A percentile compares a stretch with the other conserved stretches of the same genome.
Evolutionary conservation across 257 asterid genomes (phyloP).

Genomic region (Nicotiana undulata): DNA sequence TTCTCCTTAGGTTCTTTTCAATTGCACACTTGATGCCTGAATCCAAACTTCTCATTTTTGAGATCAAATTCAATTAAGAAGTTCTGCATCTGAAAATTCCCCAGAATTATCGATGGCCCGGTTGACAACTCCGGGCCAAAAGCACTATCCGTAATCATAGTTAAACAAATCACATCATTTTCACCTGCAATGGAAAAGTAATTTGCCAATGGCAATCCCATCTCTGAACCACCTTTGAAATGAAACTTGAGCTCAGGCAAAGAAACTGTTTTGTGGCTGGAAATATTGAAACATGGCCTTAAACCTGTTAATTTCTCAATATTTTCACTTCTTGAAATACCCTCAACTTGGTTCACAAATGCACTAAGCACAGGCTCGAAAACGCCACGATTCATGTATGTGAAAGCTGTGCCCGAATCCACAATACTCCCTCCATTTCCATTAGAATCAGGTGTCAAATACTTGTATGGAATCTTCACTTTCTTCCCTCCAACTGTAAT

Average conservation of each 20-base stretch:
- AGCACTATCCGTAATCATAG: slow-evolving; percentile 40
- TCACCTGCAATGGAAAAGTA: slow-evolving; percentile 41
- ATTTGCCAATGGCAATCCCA: slow-evolving; percentile 63
- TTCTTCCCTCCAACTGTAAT: slow-evolving; percentile 60
- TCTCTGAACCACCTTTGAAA: slow-evolving; percentile 72
- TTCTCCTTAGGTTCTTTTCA: slow-evolving; percentile 1
- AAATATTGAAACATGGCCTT: slow-evolving; percentile 63
- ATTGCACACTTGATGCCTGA: slow-evolving; percentile 51
- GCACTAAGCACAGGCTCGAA: slow-evolving; percentile 32
- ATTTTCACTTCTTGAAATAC: slow-evolving; percentile 31
- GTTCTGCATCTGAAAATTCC: slow-evolving; percentile 83
- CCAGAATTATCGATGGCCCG: slow-evolving; percentile 80
- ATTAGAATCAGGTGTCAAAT: slow-evolving; percentile 31
- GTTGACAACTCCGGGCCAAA: slow-evolving; percentile 31
- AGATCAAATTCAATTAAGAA: slow-evolving; percentile 69
- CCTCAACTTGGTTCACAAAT: slow-evolving; percentile 38
- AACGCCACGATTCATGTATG: slow-evolving; percentile 39
- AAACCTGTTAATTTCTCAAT: slow-evolving; percentile 56
- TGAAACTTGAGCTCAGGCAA: slow-evolving; percentile 61
- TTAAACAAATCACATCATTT: slow-evolving; percentile 39
- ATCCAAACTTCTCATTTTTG: slow-evolving; percentile 70
- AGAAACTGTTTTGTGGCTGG: slow-evolving; percentile 25
- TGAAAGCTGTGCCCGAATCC: slow-evolving; percentile 79
- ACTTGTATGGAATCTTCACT: slow-evolving; percentile 37
- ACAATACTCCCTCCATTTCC: slow-evolving; percentile 85